Base-by-base conservation (phyloP, 305 asterid species). In the Withania somnifera region DNA sequence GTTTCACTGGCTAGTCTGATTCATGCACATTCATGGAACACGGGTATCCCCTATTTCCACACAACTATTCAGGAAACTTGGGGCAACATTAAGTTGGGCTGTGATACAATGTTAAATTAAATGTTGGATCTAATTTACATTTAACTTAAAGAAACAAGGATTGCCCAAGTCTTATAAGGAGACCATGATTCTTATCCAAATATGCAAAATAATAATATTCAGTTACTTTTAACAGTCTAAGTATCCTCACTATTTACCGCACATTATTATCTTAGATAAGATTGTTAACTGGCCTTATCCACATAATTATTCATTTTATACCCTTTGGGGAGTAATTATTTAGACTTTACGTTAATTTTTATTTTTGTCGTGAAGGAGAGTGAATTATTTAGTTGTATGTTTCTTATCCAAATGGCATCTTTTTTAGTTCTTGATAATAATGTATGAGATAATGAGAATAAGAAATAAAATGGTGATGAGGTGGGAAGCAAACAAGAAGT, bases 401-500 rank as follows among this genome's bases (percentile, higher is more conserved):
- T 73, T 50, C 63, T 75, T 75, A 75, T 75, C 80, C 79, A 75
- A 75, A 75, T 45, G 80, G 80, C 80, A 75, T 75, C 79, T 61
- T 61, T n/a, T 36, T 7, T 36, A 36, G 40, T 60, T 47, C 17
- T 26, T 40, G n/a, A 69, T 69, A 69, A 69, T 68, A 68, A 68
- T 24, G 36, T 68, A 68, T 68, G 53, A n/a, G 34, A 30, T 30
- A 30, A 30, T 30, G 3, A 40, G 7, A 75, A 75, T 75, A 47
- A 26, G 80, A 80, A 77, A 53, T 66, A 80, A 82, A 42, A 61
- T 50, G 26, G 42, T 83, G 26, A 80, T 52, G 75, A 80, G 85
- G 82, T 76, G 89, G 89, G 90, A 89, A 89, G 89, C 85, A 91
- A 90, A 89, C 93, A 90, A 89, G 87, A 81, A 71, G 81, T 84